Evolutionary conservation across 2,329 filamentous ascomycete genomes (phyloP), one percentile per base, ranked within the genome.

Genomic region (Arthrobotrys iridis): DNA sequence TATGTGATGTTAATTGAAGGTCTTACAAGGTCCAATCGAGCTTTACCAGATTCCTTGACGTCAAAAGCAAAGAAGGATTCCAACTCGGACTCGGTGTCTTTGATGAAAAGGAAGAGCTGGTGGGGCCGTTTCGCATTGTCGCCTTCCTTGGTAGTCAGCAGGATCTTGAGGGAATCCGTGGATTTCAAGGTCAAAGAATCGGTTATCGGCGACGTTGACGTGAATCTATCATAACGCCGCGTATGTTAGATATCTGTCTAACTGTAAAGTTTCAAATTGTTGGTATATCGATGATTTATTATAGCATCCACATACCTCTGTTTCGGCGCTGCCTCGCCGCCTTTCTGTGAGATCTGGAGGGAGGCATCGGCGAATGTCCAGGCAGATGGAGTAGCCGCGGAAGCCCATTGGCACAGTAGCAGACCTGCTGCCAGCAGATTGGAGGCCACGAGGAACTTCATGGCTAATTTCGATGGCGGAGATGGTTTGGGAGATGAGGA

Each of bases 21-120:
- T 22, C 74, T 70, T 87, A 98, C 93, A 83, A 99, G 85, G 79
- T 96, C 91, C 30, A 97, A 86, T 65, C 89, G 89, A 20, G 88
- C 93, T 84, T 97, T 97, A 78, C 95, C 95, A 13, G 77, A 77
- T 7, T 95, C 91, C 84, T 96, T 97, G 52, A 96, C 85, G 8
- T 84, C 89, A 79, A 99, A 86, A 0, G 93, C 89, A 80, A 94
- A 97, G 0, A 93, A 93, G 22, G 93, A 90, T 82, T 98, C 93
- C 50, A 99, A 85, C 35, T 92, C 92, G 8, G 89, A 90, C 10
- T 86, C 84, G 8, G 86, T 84, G 79, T 98, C 93, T 79, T 88
- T 89, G 70, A 99, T 83, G 13, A 95, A 86, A 63, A 99, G 86
- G 85, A 97, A 97, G 4, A 93, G 93, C 83, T 99, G 95, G 83